Evolutionary conservation across 495 filamentous ascomycete species (phyloP).

Genomic region (Bombardia bombarda): DNA sequence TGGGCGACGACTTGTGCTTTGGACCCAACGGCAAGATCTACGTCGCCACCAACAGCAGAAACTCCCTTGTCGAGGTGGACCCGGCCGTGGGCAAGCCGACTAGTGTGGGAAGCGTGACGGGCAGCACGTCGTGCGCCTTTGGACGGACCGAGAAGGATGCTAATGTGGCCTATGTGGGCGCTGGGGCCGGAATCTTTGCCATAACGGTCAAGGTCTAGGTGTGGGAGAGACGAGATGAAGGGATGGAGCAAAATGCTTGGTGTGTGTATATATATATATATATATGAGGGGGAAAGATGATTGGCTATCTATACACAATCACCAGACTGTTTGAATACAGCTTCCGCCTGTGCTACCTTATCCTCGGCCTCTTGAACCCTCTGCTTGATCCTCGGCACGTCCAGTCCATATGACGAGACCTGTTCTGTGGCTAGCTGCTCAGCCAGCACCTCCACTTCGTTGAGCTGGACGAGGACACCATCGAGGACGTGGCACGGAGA

Average conservation of each 20-base stretch:
- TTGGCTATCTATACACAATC: too few species aligned
- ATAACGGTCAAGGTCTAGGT: slow-evolving; percentile 17
- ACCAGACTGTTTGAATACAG: too few species aligned
- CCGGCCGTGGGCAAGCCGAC: slow-evolving; percentile 21
- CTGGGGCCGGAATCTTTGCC: slow-evolving; percentile 22
- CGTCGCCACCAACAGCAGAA: slow-evolving; percentile 29
- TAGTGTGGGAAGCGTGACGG: slow-evolving; percentile 21
- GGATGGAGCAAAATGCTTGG: neutral
- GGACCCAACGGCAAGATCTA: slow-evolving; percentile 33
- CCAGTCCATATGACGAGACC: too few species aligned
- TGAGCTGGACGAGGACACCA: too few species aligned
- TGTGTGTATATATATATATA: neutral
- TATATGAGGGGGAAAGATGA: neutral
- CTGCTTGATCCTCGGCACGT: too few species aligned
- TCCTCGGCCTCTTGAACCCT: too few species aligned
- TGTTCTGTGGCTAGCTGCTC: too few species aligned
- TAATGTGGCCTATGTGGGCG: slow-evolving; percentile 30
- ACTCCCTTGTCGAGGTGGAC: slow-evolving; percentile 32
- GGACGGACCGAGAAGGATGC: slow-evolving; percentile 32
- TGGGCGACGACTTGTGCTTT: slow-evolving; percentile 35
- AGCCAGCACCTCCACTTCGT: too few species aligned
- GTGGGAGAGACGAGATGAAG: neutral
- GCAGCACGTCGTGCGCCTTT: slow-evolving; percentile 29
- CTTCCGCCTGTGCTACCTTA: too few species aligned
- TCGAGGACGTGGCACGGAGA: too few species aligned